Evolutionary conservation across 192 early-diverging fungal species (phyloP).

Genomic region (Nowakowskiella sp.): DNA sequence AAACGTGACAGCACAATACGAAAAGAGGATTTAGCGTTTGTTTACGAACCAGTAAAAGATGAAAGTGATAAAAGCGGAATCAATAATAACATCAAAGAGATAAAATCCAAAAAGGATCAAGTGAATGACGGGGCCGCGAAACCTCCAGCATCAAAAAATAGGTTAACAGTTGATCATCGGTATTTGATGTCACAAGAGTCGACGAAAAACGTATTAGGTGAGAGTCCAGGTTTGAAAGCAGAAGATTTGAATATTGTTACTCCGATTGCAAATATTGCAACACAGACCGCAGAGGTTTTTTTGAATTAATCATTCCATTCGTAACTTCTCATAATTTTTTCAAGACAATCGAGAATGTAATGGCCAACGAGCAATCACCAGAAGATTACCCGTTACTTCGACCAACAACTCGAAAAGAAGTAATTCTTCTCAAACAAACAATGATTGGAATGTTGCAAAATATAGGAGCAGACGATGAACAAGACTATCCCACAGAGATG

Average conservation of each 20-base stretch:
- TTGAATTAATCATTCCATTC: neutral
- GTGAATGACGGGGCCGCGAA: neutral
- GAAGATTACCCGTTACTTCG: neutral
- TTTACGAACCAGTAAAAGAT: slow-evolving; percentile 28
- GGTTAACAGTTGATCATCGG: slow-evolving; percentile 2
- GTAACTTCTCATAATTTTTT: neutral
- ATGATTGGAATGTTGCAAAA: slow-evolving; percentile 39
- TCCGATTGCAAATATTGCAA: slow-evolving; percentile 11
- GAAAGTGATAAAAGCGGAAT: neutral
- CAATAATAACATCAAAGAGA: slow-evolving; percentile 4
- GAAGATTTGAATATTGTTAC: slow-evolving; percentile 1
- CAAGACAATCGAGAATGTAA: neutral
- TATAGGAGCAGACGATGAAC: slow-evolving; percentile 33
- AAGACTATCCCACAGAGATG: slow-evolving; percentile 52
- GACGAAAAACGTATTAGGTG: neutral
- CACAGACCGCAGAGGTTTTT: neutral
- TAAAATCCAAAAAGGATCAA: neutral
- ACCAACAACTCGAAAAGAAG: slow-evolving; percentile 45
- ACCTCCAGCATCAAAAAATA: neutral
- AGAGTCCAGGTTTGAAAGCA: neutral
- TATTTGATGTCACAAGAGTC: neutral
- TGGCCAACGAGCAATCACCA: neutral
- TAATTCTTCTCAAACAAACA: slow-evolving; percentile 43
- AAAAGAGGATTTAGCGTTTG: slow-evolving; percentile 27
- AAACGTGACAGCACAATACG: neutral